Conservation (phyloP, 2,329 filamentous ascomycete genomes). For the Sarocladiaceae sp. region DNA sequence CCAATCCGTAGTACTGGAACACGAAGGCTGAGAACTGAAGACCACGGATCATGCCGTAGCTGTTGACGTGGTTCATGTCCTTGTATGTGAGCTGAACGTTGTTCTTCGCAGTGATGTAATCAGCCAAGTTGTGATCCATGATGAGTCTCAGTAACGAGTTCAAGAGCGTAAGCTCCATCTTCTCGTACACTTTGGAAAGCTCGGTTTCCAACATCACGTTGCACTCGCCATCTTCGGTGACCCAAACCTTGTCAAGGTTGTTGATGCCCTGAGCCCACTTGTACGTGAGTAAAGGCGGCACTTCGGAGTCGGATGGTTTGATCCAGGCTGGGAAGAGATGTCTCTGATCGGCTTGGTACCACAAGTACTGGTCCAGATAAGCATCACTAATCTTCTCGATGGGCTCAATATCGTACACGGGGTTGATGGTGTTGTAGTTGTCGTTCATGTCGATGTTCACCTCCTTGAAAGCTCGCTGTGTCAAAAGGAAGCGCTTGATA, state of each 20-base stretch:
- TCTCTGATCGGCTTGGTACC: constrained; percentile 97
- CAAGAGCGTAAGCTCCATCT: constrained; percentile 92
- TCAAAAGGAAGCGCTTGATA: constrained; percentile 96
- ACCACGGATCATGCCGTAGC: constrained; percentile 96
- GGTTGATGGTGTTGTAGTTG: constrained; percentile 98
- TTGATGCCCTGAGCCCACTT: constrained; percentile 99
- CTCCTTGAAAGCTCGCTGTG: constrained; percentile 97
- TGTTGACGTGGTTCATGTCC: constrained; percentile 99
- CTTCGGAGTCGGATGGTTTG: constrained; percentile 96
- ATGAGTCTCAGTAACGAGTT: constrained; percentile 90
- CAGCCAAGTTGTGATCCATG: constrained; percentile 98
- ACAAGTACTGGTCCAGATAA: constrained; percentile 95
- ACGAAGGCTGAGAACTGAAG: constrained; percentile 98
- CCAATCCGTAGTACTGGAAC: constrained; percentile 96
- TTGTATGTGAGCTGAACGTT: constrained; percentile 99
- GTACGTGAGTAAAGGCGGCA: constrained; percentile 88
- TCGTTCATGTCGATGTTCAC: constrained; percentile 99
- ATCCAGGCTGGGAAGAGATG: constrained; percentile 98
- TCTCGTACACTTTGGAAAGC: constrained; percentile 98
- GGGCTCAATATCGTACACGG: constrained; percentile 96
- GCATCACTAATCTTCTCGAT: constrained; percentile 99
- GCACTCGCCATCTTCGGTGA: constrained; percentile 87
- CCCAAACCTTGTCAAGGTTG: constrained; percentile 93
- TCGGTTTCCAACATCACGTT: constrained; percentile 99
- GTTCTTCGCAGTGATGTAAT: constrained; percentile 99